A percentile compares a stretch with the other conserved stretches of the same genome.
Conservation (phyloP, 371 early-diverging fungal genomes). For the Saksenaea vasiformis region DNA sequence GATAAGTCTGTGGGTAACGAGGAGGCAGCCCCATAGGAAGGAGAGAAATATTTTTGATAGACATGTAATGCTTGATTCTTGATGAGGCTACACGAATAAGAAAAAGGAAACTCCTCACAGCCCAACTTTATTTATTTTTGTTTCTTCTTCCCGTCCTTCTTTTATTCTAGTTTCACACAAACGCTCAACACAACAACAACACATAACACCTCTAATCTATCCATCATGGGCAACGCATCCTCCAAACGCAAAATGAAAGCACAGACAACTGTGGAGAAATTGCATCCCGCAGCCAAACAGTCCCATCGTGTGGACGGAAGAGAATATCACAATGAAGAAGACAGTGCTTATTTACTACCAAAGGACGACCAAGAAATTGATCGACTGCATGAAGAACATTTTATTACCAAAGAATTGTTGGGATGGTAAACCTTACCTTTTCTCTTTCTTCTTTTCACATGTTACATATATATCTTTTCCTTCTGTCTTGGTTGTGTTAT, state of each 20-base stretch:
- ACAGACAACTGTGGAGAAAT: neutral
- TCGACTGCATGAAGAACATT: slow-evolving; percentile 42
- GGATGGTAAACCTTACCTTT: slow-evolving; percentile 31
- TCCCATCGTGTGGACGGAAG: slow-evolving; percentile 22
- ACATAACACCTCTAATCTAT: neutral
- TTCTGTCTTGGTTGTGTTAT: neutral
- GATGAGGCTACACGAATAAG: slow-evolving; percentile 6
- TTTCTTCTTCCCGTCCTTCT: slow-evolving; percentile 3
- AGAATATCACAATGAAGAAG: slow-evolving; percentile 31
- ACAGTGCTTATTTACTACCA: slow-evolving; percentile 39
- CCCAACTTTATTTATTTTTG: slow-evolving; percentile 6
- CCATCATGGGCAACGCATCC: neutral
- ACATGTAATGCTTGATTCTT: neutral
- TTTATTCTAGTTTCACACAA: slow-evolving; percentile 4
- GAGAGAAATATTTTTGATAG: neutral
- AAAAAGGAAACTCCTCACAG: slow-evolving; percentile 4
- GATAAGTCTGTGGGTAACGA: slow-evolving; percentile 2
- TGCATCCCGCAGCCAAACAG: neutral
- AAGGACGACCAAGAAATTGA: slow-evolving; percentile 44
- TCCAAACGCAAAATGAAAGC: neutral
- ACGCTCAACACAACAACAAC: neutral
- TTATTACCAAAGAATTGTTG: slow-evolving; percentile 39
- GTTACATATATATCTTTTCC: slow-evolving; percentile 1
- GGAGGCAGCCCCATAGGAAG: neutral
- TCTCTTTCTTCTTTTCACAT: neutral